Conservation (phyloP, 2,329 filamentous ascomycete species). For the Arthrobotrys megalospora region DNA sequence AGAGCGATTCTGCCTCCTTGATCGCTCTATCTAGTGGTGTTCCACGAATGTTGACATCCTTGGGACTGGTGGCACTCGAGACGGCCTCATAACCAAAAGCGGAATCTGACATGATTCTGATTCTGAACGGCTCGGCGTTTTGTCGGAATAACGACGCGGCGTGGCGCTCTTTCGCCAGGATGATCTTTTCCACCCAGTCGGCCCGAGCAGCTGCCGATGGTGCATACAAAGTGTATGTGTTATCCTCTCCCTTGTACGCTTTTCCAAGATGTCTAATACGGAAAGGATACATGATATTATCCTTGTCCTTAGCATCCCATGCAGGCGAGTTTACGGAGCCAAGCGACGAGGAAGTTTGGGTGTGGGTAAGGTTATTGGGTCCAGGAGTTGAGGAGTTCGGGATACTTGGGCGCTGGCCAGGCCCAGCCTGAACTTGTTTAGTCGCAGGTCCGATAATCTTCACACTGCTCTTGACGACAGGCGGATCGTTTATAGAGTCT, state of each 20-base stretch:
- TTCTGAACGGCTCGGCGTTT: slow-evolving; percentile 93
- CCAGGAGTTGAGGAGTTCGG: slow-evolving; percentile 68
- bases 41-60: slow-evolving; percentile 81
- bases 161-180: slow-evolving; percentile 93
- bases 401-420: slow-evolving; percentile 65
- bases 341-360: slow-evolving; percentile 77
- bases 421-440: slow-evolving; percentile 72
- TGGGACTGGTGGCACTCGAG: slow-evolving; percentile 73
- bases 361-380: slow-evolving; percentile 76
- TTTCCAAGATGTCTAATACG: slow-evolving; percentile 90
- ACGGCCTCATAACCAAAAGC: slow-evolving; percentile 86
- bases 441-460: slow-evolving; percentile 66
- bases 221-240: slow-evolving; percentile 92
- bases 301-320: slow-evolving; percentile 71
- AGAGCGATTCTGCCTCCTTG: slow-evolving; percentile 83
- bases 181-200: slow-evolving; percentile 94
- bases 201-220: slow-evolving; percentile 80
- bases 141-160: slow-evolving; percentile 89
- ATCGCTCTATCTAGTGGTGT: slow-evolving; percentile 94
- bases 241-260: slow-evolving; percentile 71
- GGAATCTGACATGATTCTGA: slow-evolving; percentile 91
- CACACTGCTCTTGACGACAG: slow-evolving; percentile 82
- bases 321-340: slow-evolving; percentile 68
- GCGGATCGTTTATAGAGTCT: slow-evolving; percentile 85
- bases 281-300: slow-evolving; percentile 93